Evolutionary conservation across 495 filamentous ascomycete genomes (phyloP), one percentile per base, ranked within the genome.

Genomic region (Lasiosphaeria miniovina): DNA sequence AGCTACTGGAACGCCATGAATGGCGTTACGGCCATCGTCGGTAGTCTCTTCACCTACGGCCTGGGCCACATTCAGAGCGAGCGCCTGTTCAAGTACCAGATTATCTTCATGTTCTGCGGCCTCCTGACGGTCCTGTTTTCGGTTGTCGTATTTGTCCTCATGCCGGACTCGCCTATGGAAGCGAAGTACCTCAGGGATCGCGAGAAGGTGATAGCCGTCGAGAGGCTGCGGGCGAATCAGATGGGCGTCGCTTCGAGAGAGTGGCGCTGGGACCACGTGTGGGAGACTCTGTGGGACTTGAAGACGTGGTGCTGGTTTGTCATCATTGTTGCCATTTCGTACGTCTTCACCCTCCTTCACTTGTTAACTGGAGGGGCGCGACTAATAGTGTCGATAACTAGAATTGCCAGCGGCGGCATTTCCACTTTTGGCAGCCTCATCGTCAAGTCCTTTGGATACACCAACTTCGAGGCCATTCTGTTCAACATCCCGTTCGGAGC

Each of bases 241-340:
- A 77, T 77, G 76, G 76, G 76, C 3, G 74, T 79, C 6, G 68
- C 73, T 34, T 73, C 68, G 17, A 62, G 75, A 9, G 64, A 74
- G 59, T 79, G 74, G 75, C 69, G 71, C 34, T 76, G 74, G 69
- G 75, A 74, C 31, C 76, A 79, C 58, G 82, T 88, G 0, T 74
- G 73, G 49, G 87, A 90, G 63, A 81, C 82, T 14, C 74, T 82
- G 34, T 65, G 82, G 17, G 87, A 90, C 63, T 55, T 83, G 10
- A 90, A 90, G 73, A 86, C 86, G 1, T 86, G 84, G 78, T 71
- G 84, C 34, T 88, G 86, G 86, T 88, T 88, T 63, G 68, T 80
- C 3, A 67, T 86, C 60, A 82, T 88, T 62, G 62, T 77, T 35
- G 70, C 74, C 4, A 77, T 77, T 24, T 79, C 75, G 70, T 72